Conservation (phyloP, 495 filamentous ascomycete genomes). For the Penicillium antarcticum region DNA sequence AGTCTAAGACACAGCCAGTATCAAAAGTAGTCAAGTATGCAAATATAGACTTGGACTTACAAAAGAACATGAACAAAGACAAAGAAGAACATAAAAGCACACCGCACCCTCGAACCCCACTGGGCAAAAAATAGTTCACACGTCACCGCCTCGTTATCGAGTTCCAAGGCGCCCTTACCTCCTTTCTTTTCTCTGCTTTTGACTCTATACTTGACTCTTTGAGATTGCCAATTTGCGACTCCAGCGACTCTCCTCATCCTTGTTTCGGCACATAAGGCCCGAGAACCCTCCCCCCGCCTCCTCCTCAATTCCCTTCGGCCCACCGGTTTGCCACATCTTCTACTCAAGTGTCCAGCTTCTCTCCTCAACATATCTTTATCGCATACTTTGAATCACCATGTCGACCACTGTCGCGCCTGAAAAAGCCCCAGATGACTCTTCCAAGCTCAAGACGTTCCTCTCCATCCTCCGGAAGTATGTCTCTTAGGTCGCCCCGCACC, state of each 20-base stretch:
- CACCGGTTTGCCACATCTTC: background rate
- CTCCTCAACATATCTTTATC: background rate
- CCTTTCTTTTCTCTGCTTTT: background rate
- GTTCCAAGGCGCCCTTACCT: background rate
- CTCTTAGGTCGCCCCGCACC: background rate
- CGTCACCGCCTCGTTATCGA: slow-evolving; percentile 32
- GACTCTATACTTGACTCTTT: too few species aligned
- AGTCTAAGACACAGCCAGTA: too few species aligned
- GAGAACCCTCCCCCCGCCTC: background rate
- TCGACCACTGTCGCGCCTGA: slow-evolving; percentile 45
- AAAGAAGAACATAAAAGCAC: background rate
- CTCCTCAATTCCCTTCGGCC: slow-evolving; percentile 21
- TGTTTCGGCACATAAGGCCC: background rate
- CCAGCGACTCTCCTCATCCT: background rate
- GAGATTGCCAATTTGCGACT: too few species aligned
- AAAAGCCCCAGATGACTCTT: slow-evolving; percentile 72
- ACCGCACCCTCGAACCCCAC: background rate
- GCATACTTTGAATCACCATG: slow-evolving; percentile 18
- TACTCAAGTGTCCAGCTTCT: background rate
- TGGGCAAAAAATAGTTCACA: slow-evolving; percentile 18
- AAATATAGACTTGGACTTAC: too few species aligned
- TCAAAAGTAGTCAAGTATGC: too few species aligned
- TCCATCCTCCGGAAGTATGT: slow-evolving; percentile 76
- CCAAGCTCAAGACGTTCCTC: slow-evolving; percentile 80
- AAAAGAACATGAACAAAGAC: background rate